Conservation (phyloP, 2,329 filamentous ascomycete genomes). For the Immersiporthe knoxdaviesiana region DNA sequence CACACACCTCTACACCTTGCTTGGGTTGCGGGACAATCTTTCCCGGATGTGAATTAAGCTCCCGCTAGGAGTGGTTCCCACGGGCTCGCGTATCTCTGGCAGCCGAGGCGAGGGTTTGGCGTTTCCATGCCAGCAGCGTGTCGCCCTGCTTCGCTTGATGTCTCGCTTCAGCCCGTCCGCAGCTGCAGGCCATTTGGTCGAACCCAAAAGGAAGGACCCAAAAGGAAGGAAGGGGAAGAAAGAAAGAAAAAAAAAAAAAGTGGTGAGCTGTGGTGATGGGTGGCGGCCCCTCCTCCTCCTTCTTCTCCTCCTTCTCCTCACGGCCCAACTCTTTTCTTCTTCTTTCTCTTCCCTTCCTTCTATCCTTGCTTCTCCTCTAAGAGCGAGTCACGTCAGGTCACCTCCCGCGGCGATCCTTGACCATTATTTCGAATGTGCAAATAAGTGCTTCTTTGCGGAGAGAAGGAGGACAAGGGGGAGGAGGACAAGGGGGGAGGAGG, state of each 20-base stretch:
- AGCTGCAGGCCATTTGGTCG: conserved; percentile 2
- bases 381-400: neutral
- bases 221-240: too few species aligned
- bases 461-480: too few species aligned
- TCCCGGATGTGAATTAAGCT: conserved; percentile 24
- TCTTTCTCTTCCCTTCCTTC: neutral
- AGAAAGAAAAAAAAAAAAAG: neutral
- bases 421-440: neutral
- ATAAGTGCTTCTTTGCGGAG: neutral
- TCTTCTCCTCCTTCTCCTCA: neutral
- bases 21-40: neutral
- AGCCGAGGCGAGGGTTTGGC: conserved; percentile 23
- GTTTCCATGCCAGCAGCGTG: conserved; percentile 19
- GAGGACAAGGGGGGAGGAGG: neutral
- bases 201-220: neutral
- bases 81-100: conserved; percentile 30
- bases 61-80: conserved; percentile 25
- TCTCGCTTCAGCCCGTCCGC: conserved; percentile 21
- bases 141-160: conserved; percentile 15
- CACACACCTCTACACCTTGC: neutral
- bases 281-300: neutral
- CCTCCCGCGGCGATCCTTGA: conserved; percentile 7
- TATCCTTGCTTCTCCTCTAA: neutral
- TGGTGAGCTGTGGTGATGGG: neutral
- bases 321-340: neutral